phyloP scores from a whole-genome alignment of 2,329 filamentous ascomycete species.

The Cercospora berteroae region DNA sequence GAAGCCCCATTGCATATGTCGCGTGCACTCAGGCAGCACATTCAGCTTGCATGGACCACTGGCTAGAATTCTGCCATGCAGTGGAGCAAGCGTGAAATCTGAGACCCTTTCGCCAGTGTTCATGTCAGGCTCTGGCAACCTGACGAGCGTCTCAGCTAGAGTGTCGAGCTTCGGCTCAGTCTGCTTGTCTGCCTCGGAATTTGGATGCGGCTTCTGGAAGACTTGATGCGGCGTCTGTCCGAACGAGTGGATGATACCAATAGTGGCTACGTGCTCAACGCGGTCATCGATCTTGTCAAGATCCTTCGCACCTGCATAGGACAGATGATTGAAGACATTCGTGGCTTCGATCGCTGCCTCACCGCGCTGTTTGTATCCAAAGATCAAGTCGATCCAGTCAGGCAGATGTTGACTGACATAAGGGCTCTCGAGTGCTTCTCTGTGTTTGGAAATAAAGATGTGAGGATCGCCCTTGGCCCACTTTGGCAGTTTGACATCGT shows the following conservation, averaged over 20 bases:
- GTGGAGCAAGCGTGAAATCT: constrained; percentile 73
- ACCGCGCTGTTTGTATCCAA: constrained; percentile 89
- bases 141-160: constrained; percentile 70
- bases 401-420: constrained; percentile 88
- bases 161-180: constrained; percentile 69
- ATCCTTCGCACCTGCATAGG: constrained; percentile 90
- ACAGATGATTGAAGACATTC: constrained; percentile 95
- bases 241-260: constrained; percentile 97
- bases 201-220: constrained; percentile 76
- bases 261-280: constrained; percentile 81
- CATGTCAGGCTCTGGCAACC: constrained; percentile 74
- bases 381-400: constrained; percentile 93
- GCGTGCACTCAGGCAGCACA: constrained; percentile 81
- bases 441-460: constrained; percentile 91
- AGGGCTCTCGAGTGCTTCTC: constrained; percentile 91
- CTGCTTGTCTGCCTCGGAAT: constrained; percentile 63
- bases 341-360: constrained; percentile 87
- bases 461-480: constrained; percentile 97
- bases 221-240: constrained; percentile 96
- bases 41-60: constrained; percentile 82
- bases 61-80: constrained; percentile 78
- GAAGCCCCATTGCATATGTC: constrained; percentile 94
- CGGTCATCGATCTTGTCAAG: constrained; percentile 87
- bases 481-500: constrained; percentile 83
- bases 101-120: constrained; percentile 75